phyloP scores from a whole-genome alignment of 371 early-diverging fungal genomes.

The Syncephalis plumigaleata region DNA sequence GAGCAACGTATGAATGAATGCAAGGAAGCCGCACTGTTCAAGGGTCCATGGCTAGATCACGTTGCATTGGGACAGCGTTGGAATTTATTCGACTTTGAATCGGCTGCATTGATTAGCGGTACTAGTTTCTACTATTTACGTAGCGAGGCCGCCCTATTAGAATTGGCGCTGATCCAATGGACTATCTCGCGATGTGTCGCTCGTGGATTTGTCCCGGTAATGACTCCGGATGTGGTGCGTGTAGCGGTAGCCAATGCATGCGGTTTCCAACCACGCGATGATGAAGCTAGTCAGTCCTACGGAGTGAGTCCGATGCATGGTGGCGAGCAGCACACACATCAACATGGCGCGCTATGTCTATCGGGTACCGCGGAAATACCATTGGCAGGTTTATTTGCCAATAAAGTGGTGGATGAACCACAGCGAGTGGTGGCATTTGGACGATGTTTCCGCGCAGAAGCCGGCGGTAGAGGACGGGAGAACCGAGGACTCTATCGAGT shows the following conservation, averaged over 20 bases:
- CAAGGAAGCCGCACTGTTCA: background rate
- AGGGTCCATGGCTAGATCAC: slow-evolving; percentile 28
- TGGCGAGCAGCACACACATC: background rate
- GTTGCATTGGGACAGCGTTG: slow-evolving; percentile 35
- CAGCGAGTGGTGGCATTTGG: slow-evolving; percentile 61
- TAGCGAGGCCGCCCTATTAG: slow-evolving; percentile 67
- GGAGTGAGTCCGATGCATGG: slow-evolving; percentile 31
- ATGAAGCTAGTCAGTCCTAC: slow-evolving; percentile 71
- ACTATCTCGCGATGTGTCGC: slow-evolving; percentile 57
- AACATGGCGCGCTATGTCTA: slow-evolving; percentile 28
- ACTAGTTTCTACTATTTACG: slow-evolving; percentile 75
- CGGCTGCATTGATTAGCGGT: slow-evolving; percentile 72
- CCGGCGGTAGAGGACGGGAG: slow-evolving; percentile 63
- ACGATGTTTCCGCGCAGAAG: slow-evolving; percentile 79
- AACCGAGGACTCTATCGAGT: slow-evolving; percentile 82
- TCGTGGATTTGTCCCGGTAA: slow-evolving; percentile 56
- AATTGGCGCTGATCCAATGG: slow-evolving; percentile 73
- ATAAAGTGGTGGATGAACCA: slow-evolving; percentile 28
- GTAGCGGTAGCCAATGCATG: slow-evolving; percentile 70
- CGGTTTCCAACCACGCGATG: slow-evolving; percentile 69
- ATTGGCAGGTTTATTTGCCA: slow-evolving; percentile 65
- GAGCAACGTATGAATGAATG: slow-evolving; percentile 6
- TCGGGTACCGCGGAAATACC: slow-evolving; percentile 89
- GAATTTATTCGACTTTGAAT: slow-evolving; percentile 66
- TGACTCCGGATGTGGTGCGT: slow-evolving; percentile 75